Evolutionary conservation across 2,329 filamentous ascomycete species (phyloP).

Genomic region (Metarhizium anisopliae): DNA sequence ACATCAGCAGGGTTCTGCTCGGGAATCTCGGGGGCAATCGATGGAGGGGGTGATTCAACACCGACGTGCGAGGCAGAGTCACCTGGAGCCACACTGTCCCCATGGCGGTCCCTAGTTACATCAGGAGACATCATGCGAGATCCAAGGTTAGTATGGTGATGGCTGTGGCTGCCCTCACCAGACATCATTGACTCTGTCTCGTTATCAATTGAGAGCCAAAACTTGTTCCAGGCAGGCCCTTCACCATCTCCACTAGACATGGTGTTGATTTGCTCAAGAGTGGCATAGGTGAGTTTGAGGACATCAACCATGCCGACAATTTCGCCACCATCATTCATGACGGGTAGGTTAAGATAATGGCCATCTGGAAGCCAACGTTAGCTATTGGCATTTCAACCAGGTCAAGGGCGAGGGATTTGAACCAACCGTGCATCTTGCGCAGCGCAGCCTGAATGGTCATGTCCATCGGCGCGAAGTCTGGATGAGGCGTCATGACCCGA

Average conservation of each 20-base stretch:
- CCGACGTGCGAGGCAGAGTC: slow-evolving; percentile 94
- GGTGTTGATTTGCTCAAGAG: slow-evolving; percentile 93
- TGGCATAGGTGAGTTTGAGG: slow-evolving; percentile 95
- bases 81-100: slow-evolving; percentile 79
- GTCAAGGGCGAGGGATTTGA: neutral
- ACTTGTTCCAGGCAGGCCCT: slow-evolving; percentile 98
- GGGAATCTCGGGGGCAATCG: slow-evolving; percentile 40
- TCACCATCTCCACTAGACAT: slow-evolving; percentile 85
- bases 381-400: neutral
- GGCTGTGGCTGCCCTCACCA: slow-evolving; percentile 72
- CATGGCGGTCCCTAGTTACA: slow-evolving; percentile 57
- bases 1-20: slow-evolving; percentile 57
- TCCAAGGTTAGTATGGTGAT: slow-evolving; percentile 53
- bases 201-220: slow-evolving; percentile 93
- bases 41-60: slow-evolving; percentile 65
- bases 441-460: slow-evolving; percentile 98
- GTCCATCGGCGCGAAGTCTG: slow-evolving; percentile 95
- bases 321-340: slow-evolving; percentile 95
- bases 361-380: slow-evolving; percentile 54
- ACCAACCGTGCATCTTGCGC: slow-evolving; percentile 95
- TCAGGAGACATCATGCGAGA: slow-evolving; percentile 77
- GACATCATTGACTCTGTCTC: slow-evolving; percentile 96
- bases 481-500: slow-evolving; percentile 97
- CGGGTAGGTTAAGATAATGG: slow-evolving; percentile 93
- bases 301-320: slow-evolving; percentile 99